Conservation (phyloP, 139 green algal species). For the Auxenochlorella pyrenoidosa region DNA sequence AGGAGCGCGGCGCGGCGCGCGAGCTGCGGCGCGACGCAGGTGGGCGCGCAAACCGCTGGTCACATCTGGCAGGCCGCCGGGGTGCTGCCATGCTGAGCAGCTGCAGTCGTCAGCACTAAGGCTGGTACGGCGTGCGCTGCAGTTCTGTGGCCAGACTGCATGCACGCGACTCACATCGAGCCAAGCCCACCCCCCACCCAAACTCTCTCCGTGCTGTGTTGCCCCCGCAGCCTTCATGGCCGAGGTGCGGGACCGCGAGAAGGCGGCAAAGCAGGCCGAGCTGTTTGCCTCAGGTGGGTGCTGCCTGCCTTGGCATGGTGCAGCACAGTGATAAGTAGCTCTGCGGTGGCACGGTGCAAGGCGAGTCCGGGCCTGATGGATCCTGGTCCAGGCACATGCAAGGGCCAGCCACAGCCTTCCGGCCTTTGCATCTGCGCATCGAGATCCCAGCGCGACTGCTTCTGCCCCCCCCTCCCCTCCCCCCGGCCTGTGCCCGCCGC, state of each 20-base stretch:
- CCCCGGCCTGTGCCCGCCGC: neutral
- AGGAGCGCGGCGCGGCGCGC: conserved; percentile 79
- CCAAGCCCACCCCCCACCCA: no score
- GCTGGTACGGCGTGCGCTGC: neutral
- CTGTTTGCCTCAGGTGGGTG: conserved; percentile 35
- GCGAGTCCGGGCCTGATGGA: no score
- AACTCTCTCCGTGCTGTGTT: neutral
- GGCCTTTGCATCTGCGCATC: neutral
- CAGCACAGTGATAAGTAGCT: neutral
- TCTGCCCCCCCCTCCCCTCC: neutral
- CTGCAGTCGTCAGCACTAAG: no score
- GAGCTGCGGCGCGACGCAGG: conserved; percentile 91
- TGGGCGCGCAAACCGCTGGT: neutral
- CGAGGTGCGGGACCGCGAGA: conserved; percentile 56
- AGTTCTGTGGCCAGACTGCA: neutral
- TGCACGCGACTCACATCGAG: neutral
- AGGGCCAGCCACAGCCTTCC: no score
- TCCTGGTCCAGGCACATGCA: no score
- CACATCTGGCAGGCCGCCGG: no score
- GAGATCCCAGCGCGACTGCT: no score
- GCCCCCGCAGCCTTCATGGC: conserved; percentile 71
- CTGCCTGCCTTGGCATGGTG: neutral
- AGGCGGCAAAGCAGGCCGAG: conserved; percentile 43
- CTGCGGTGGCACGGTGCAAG: no score
- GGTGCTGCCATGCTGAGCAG: no score